Percentiles rank a stretch among this genome's conserved stretches.
Conservation (phyloP, 495 filamentous ascomycete genomes). For the Aspergillus heteromorphus region DNA sequence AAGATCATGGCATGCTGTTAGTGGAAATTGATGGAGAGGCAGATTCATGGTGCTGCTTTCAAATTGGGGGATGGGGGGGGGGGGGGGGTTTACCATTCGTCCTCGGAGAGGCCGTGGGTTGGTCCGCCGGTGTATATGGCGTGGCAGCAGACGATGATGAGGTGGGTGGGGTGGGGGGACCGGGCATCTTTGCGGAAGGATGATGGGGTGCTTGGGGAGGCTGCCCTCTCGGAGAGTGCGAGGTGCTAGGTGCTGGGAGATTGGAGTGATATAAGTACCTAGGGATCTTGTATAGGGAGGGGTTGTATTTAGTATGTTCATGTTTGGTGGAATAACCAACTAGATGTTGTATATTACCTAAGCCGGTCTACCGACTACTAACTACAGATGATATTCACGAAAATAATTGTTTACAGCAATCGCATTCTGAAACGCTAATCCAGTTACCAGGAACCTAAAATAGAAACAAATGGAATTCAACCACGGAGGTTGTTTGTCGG, state of each 20-base stretch:
- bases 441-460: neutral
- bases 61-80: neutral
- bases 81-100: constrained; percentile 60
- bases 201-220: neutral
- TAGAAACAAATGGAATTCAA: neutral
- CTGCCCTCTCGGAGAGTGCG: too few species aligned
- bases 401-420: too few species aligned
- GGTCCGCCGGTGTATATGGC: constrained; percentile 68
- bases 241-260: too few species aligned
- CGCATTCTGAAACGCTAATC: too few species aligned
- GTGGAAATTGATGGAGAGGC: neutral
- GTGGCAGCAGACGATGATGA: constrained; percentile 78
- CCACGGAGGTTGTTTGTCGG: neutral
- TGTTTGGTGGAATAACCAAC: neutral
- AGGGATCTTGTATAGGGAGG: too few species aligned
- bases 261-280: too few species aligned
- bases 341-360: neutral
- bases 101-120: constrained; percentile 50
- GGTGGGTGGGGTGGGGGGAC: constrained; percentile 27
- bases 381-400: too few species aligned
- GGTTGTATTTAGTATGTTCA: neutral
- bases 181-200: neutral
- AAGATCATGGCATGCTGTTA: neutral
- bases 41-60: neutral
- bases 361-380: neutral